Conservation (phyloP, 306 rosid species). For the Vigna mungo region DNA sequence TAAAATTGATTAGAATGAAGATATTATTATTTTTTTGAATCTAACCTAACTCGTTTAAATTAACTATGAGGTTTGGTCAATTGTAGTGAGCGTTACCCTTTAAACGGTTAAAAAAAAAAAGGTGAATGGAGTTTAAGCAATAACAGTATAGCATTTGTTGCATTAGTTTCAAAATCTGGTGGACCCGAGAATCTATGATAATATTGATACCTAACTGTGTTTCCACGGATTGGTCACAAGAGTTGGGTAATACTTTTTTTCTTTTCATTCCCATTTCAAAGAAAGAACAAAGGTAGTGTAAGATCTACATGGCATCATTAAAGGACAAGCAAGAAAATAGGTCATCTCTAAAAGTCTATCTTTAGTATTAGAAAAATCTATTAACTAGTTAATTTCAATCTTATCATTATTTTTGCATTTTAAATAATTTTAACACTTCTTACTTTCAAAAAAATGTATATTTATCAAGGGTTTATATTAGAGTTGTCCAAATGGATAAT, state of each 20-base stretch:
- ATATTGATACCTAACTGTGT: constrained; percentile 1
- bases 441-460: too few relatives aligned
- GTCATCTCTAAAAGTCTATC: background rate
- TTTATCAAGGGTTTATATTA: too few relatives aligned
- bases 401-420: too few relatives aligned
- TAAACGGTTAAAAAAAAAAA: background rate
- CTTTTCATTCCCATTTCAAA: background rate
- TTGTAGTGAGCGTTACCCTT: too few relatives aligned
- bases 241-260: background rate
- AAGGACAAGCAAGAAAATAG: background rate
- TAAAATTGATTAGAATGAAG: too few relatives aligned
- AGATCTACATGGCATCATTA: constrained; percentile 32
- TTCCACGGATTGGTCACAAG: constrained; percentile 38
- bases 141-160: constrained; percentile 15
- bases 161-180: constrained; percentile 36
- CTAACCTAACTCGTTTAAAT: too few relatives aligned
- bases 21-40: too few relatives aligned
- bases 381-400: too few relatives aligned
- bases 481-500: too few relatives aligned
- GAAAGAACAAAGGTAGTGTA: constrained; percentile 10
- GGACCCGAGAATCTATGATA: constrained; percentile 22
- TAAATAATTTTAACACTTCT: too few relatives aligned
- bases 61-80: too few relatives aligned
- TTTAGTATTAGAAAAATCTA: too few relatives aligned
- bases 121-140: background rate